These are phyloP conservation scores for Cladosporium colombiae DNA, from an alignment of 2,329 filamentous ascomycete genomes.

Conservation along the genomic window DNA sequence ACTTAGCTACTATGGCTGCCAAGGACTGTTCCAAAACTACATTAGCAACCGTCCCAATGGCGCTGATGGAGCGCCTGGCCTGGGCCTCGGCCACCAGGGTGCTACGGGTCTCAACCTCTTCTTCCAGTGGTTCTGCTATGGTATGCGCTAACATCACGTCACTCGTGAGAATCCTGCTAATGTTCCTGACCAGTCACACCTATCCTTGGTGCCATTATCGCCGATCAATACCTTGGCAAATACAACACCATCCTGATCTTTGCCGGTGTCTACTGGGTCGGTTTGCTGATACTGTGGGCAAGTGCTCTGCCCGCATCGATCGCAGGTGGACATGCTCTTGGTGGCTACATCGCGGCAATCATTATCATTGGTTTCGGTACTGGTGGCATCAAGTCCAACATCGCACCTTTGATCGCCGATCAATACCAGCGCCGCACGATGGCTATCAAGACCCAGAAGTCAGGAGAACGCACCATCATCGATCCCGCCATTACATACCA, in stretches of 20 bases:
- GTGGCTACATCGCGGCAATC: constrained; percentile 63
- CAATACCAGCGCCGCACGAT: constrained; percentile 47
- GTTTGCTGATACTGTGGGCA: constrained; percentile 66
- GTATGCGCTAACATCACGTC: not conserved
- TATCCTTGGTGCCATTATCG: constrained; percentile 51
- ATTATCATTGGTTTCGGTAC: constrained; percentile 73
- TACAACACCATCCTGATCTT: constrained; percentile 71
- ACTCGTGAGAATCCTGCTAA: not conserved
- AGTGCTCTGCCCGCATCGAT: constrained; percentile 67
- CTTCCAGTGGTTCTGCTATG: constrained; percentile 53
- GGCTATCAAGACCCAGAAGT: constrained; percentile 43
- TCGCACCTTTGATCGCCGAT: constrained; percentile 55
- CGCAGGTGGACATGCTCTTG: constrained; percentile 59
- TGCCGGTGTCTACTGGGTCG: constrained; percentile 62
- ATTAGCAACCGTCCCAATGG: constrained; percentile 45
- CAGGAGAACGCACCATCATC: constrained; percentile 49
- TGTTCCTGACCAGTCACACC: constrained; percentile 39
- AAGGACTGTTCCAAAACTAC: constrained; percentile 53
- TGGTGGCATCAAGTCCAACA: constrained; percentile 80
- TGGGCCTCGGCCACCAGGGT: constrained; percentile 44
- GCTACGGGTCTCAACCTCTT: constrained; percentile 49
- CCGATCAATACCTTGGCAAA: constrained; percentile 69
- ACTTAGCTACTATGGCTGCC: constrained; percentile 27
- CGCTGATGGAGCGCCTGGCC: constrained; percentile 43
- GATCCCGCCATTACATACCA: constrained; percentile 51